Evolutionary conservation across 192 early-diverging fungal species (phyloP), one percentile per base, ranked within the genome.

Genomic region (Funneliformis geosporum): DNA sequence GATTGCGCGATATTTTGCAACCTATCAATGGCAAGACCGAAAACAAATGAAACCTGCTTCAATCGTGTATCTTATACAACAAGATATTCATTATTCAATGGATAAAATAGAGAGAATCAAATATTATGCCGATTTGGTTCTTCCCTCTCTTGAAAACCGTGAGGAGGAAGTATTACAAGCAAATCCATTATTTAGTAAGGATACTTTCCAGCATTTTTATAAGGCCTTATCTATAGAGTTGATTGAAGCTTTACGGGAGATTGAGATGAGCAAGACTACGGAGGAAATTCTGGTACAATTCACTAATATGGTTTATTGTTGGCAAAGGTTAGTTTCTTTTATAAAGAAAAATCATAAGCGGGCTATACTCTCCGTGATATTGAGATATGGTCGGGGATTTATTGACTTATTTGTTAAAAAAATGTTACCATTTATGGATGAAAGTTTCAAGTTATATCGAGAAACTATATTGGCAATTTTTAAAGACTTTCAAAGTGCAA

Each of bases 381-480:
- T 90, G 60, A 86, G 82, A 76, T 83, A 85, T 42, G 81, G 87
- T 6, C 86, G 88, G 16, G 28, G 76, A 5, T 90, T 88, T 74
- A 86, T 90, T 75, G 86, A 90, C 27, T 84, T 85, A 40, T 89
- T 90, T 73, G 84, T 85, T 14, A 89, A 85, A 47, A 78, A 85
- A 14, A 79, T 83, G 12, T 81, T 90, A 21, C 87, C 89, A 9
- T 88, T 85, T 16, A 65, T 90, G 11, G 85, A 87, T 18, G 44
- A 81, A 4, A 79, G 84, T 39, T 88, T 90, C 79, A 87, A 86
- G 44, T 77, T 76, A 14, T 80, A 89, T 78, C 81, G 80, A 27
- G 81, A 85, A 60, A 44, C 62, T 10, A 84, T 88, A 9, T 67
- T 86, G 11, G 80, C n/a, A 12, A 87, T 89, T 11, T 87, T 90